Evolutionary conservation across 2,329 filamentous ascomycete species (phyloP).

Genomic region (Cordyceps javanica): DNA sequence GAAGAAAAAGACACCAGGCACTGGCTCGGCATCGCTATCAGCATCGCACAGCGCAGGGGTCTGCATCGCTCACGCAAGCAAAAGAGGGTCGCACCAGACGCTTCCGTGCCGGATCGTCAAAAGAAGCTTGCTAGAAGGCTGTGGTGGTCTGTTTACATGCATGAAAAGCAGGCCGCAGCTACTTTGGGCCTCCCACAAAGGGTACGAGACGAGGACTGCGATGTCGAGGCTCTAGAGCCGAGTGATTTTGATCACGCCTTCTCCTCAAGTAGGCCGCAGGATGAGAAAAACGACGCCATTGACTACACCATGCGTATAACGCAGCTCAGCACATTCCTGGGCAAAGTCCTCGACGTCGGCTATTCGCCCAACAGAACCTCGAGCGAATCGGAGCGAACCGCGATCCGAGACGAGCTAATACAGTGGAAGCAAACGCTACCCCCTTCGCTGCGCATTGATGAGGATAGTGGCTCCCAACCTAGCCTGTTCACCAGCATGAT

Average conservation of each 20-base stretch:
- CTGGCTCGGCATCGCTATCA: conserved; percentile 39
- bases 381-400: conserved; percentile 26
- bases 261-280: conserved; percentile 19
- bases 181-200: conserved; percentile 39
- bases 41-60: conserved; percentile 36
- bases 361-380: conserved; percentile 14
- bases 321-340: conserved; percentile 23
- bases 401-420: conserved; percentile 28
- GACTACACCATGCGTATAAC: conserved; percentile 26
- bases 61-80: conserved; percentile 25
- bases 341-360: conserved; percentile 13
- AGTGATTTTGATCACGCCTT: conserved; percentile 17
- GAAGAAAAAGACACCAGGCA: conserved; percentile 36
- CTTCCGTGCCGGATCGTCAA: conserved; percentile 9
- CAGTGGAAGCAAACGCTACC: conserved; percentile 34
- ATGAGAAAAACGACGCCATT: conserved; percentile 23
- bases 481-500: conserved; percentile 35
- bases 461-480: conserved; percentile 22
- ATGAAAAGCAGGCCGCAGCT: conserved; percentile 41
- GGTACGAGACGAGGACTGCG: conserved; percentile 44
- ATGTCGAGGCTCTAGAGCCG: conserved; percentile 27
- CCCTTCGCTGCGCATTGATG: conserved; percentile 10
- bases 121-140: conserved; percentile 33
- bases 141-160: conserved; percentile 45
- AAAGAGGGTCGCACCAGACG: background rate